These are phyloP conservation scores for Rhododendron williamsianum DNA, from an alignment of 148 eudicot genomes.

Conservation along the genomic window DNA sequence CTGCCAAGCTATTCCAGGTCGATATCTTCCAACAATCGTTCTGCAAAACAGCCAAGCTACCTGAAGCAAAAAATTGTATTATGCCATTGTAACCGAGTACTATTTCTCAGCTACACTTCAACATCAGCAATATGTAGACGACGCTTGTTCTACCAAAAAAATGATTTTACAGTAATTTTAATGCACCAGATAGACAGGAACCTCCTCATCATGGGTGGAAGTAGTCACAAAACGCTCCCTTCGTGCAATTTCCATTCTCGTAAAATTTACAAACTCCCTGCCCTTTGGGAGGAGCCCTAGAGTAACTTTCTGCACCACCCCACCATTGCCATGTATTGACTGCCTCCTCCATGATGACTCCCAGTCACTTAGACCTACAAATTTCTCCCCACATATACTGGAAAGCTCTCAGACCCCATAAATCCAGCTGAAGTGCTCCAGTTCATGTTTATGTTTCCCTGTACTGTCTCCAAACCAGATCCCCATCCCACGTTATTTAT, in stretches of 20 bases:
- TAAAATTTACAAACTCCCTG: conserved; percentile 77
- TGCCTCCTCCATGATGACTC: conserved; percentile 43
- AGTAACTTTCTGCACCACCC: conserved; percentile 41
- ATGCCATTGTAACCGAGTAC: conserved; percentile 5
- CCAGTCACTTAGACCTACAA: background rate
- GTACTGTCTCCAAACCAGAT: conserved; percentile 24
- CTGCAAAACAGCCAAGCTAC: background rate
- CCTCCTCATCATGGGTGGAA: conserved; percentile 49
- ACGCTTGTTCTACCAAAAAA: conserved; percentile 11
- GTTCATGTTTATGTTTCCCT: conserved; percentile 26
- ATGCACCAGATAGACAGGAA: conserved; percentile 27
- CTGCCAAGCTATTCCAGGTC: background rate
- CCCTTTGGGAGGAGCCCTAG: conserved; percentile 48
- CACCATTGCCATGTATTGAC: conserved; percentile 22
- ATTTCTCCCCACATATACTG: conserved; percentile 47
- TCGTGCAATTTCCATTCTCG: conserved; percentile 68
- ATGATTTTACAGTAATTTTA: conserved; percentile 38
- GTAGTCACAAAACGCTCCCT: conserved; percentile 70
- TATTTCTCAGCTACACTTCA: conserved; percentile 5
- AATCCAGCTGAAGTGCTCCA: conserved; percentile 25
- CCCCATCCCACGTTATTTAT: conserved; percentile 40
- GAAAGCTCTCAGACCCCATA: conserved; percentile 30
- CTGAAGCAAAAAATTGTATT: conserved; percentile 4
- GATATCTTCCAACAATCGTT: background rate
- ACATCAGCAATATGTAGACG: background rate